phyloP scores from a whole-genome alignment of 1,284 basidiomycete species.

The Melampsora americana region DNA sequence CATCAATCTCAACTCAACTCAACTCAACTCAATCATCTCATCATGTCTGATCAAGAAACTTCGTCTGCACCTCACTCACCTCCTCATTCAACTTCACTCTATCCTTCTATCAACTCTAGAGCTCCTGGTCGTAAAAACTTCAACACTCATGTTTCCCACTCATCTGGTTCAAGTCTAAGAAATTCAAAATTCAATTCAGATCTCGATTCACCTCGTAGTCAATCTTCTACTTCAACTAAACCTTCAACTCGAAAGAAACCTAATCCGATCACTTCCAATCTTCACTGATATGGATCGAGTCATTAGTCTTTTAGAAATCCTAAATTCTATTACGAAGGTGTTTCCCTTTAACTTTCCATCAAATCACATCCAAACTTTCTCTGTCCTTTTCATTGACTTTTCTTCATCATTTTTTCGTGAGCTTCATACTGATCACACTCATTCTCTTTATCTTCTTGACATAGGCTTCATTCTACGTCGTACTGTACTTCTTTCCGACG shows the following conservation, averaged over 20 bases:
- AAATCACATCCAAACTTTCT: background rate
- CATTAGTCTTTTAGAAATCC: conserved; percentile 6
- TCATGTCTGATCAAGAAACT: background rate
- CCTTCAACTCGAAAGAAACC: background rate
- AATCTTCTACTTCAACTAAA: background rate
- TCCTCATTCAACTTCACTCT: background rate
- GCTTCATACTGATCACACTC: background rate
- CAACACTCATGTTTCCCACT: background rate
- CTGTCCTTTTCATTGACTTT: background rate
- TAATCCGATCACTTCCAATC: background rate
- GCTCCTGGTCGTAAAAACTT: background rate
- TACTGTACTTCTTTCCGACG: conserved; percentile 28
- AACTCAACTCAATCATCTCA: background rate
- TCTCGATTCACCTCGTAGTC: background rate
- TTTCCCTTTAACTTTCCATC: background rate
- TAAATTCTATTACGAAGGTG: conserved; percentile 39
- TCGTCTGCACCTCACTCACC: background rate
- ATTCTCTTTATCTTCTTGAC: background rate
- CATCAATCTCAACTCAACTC: background rate
- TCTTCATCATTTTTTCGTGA: background rate
- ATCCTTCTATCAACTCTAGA: background rate
- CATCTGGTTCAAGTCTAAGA: background rate
- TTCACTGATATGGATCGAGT: conserved; percentile 20
- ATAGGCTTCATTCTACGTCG: conserved; percentile 29
- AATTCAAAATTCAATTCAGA: background rate